phyloP scores from a whole-genome alignment of 1,284 basidiomycete species.

The Chiua sp. region DNA sequence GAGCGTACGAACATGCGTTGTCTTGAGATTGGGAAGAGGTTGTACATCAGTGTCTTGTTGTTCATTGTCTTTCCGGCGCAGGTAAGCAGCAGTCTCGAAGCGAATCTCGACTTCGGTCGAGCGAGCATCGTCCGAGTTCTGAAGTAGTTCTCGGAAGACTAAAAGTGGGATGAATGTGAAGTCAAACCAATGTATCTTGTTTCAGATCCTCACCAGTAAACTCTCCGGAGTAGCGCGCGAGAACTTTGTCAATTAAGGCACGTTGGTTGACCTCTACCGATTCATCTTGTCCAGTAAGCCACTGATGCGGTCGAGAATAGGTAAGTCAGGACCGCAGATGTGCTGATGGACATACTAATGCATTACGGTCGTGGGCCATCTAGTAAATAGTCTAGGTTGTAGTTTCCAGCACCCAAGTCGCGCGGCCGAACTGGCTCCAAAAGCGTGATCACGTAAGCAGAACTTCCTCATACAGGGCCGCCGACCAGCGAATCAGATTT shows the following conservation, averaged over 20 bases:
- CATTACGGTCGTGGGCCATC: constrained; percentile 11
- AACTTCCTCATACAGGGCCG: too few species aligned
- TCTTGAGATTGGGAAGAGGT: constrained; percentile 66
- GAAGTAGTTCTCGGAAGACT: constrained; percentile 91
- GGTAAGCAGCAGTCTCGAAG: constrained; percentile 71
- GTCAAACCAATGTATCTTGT: not conserved
- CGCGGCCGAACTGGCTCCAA: too few species aligned
- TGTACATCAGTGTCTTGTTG: constrained; percentile 6
- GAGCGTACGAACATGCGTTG: constrained; percentile 42
- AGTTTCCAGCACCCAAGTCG: not conserved
- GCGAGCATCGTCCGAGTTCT: constrained; percentile 96
- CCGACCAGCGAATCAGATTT: too few species aligned
- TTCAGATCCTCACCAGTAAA: constrained; percentile 65
- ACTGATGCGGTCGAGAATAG: constrained; percentile 44
- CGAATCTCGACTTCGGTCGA: constrained; percentile 83
- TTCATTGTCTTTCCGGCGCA: constrained; percentile 44
- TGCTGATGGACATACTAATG: not conserved
- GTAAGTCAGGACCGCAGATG: not conserved
- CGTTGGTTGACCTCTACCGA: constrained; percentile 96
- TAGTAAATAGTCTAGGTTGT: not conserved
- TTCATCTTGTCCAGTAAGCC: constrained; percentile 78
- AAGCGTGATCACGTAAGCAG: too few species aligned
- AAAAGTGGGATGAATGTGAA: not conserved
- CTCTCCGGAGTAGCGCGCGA: constrained; percentile 96
- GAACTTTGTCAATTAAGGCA: constrained; percentile 92